These are phyloP conservation scores for Mortierella sp. DNA, from an alignment of 371 early-diverging fungal species.

Conservation along the genomic window DNA sequence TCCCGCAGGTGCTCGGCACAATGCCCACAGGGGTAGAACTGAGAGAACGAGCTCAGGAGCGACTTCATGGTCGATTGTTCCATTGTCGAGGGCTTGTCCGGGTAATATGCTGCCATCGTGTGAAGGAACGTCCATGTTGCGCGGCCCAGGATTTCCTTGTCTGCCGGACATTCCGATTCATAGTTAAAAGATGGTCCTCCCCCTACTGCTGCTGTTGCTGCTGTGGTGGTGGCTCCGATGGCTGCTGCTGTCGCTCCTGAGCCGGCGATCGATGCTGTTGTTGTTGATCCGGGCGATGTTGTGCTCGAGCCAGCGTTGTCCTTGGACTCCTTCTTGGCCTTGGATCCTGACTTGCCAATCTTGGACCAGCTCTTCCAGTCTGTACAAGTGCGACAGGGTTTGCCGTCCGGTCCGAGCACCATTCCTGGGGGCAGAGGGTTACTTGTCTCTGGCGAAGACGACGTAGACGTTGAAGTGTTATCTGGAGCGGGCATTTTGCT, in stretches of 20 bases:
- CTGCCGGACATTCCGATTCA: conserved; percentile 85
- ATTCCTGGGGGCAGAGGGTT: conserved; percentile 46
- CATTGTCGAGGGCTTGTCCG: conserved; percentile 82
- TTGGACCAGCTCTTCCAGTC: conserved; percentile 79
- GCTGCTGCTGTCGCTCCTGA: neutral
- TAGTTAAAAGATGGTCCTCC: conserved; percentile 45
- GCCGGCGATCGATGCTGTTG: neutral
- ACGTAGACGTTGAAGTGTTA: neutral
- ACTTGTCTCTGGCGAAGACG: neutral
- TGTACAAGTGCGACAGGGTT: conserved; percentile 83
- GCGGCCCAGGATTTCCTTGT: conserved; percentile 89
- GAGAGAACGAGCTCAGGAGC: conserved; percentile 82
- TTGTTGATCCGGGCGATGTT: neutral
- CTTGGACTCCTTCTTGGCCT: conserved; percentile 20
- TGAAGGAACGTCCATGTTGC: conserved; percentile 99
- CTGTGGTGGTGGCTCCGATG: conserved; percentile 5
- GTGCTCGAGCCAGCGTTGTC: conserved; percentile 12
- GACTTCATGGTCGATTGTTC: conserved; percentile 84
- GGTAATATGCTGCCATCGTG: conserved; percentile 98
- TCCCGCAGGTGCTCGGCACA: conserved; percentile 91
- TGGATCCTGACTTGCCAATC: conserved; percentile 55
- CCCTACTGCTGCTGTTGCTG: conserved; percentile 33
- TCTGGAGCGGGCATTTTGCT: conserved; percentile 32
- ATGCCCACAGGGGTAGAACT: conserved; percentile 96
- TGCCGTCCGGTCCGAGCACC: conserved; percentile 63